Base-by-base conservation (phyloP, 2,329 filamentous ascomycete genomes). In the Orbilia blumenaviensis region DNA sequence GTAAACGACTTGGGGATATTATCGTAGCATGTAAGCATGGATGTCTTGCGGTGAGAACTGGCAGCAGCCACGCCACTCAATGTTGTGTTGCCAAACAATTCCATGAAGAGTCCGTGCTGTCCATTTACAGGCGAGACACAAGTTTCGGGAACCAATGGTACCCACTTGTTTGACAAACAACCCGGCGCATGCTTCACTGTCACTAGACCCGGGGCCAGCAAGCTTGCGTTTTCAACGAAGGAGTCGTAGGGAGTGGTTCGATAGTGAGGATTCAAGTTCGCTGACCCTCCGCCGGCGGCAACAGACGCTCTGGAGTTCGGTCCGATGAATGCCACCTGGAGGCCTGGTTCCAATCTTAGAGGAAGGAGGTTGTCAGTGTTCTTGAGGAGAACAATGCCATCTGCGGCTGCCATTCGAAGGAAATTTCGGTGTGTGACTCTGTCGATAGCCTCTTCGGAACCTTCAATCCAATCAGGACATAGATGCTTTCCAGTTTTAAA, bases 331-430 rank as follows among this genome's bases (percentile, higher is more conserved):
- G 86, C 84, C 10, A 86, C 82, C 0, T 85, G 83, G 69, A 85
- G 83, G 23, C 82, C 81, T 52, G 83, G 84, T 41, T 83, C 82
- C 62, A 88, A 81, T 0, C 75, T 86, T 2, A 91, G 82, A 0
- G 91, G 91, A 0, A 94, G 84, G 0, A 90, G 81, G 12, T 84
- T 84, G 38, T 86, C 86, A 10, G 92, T 86, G 78, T 94, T 94
- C 83, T 93, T 92, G 56, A 93, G 83, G 10, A 94, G 84, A 0
- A 93, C 90, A 7, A 92, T 89, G 2, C 89, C 89, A 80, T 93
- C 90, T 3, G 88, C 87, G 16, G 89, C 90, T 23, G 91, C 85
- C 64, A 86, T 85, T 16, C 91, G 86, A 21, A 92, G 86, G 50
- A 93, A 79, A 10, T 80, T 79, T 8, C 81, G 81, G 50, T 82